Evolutionary conservation across 2,329 filamentous ascomycete genomes (phyloP).

Genomic region (Fonsecaea nubica): DNA sequence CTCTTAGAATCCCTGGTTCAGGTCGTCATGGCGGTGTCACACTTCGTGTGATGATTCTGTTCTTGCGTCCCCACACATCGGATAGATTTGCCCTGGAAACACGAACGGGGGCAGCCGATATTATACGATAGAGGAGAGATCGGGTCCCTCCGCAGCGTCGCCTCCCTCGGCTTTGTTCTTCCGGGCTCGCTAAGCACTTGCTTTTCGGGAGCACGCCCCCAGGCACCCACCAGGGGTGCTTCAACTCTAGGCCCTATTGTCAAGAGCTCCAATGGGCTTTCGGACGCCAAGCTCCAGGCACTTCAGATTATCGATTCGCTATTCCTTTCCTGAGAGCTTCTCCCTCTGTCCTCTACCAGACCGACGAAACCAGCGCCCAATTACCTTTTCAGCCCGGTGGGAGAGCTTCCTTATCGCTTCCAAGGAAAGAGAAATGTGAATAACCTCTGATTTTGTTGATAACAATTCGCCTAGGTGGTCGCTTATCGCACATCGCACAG

Average conservation of each 20-base stretch:
- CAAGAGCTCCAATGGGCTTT: not conserved
- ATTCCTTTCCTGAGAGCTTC: not conserved
- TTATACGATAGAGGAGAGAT: not conserved
- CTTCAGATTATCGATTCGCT: not conserved
- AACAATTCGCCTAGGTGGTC: slow-evolving; percentile 11
- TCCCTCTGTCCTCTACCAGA: not conserved
- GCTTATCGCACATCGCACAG: slow-evolving; percentile 14
- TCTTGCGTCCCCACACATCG: slow-evolving; percentile 11
- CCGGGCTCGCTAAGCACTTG: slow-evolving; percentile 13
- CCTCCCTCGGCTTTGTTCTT: slow-evolving; percentile 11
- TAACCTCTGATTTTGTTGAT: slow-evolving; percentile 15
- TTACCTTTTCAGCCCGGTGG: not conserved
- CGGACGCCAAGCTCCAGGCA: not conserved
- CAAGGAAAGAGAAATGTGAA: slow-evolving; percentile 7
- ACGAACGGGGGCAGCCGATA: slow-evolving; percentile 6
- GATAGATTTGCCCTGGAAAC: slow-evolving; percentile 13
- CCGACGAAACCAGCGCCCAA: not conserved
- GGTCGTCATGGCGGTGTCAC: too few relatives aligned
- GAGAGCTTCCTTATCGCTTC: slow-evolving; percentile 12
- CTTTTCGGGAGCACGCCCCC: slow-evolving; percentile 9
- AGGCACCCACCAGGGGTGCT: too few relatives aligned
- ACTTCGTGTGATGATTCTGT: slow-evolving; percentile 12
- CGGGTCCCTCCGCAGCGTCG: slow-evolving; percentile 10
- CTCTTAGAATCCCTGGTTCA: too few relatives aligned
- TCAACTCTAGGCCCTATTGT: not conserved